Evolutionary conservation across 208 protist species (phyloP).

Genomic region (Leishmania martiniquensis): DNA sequence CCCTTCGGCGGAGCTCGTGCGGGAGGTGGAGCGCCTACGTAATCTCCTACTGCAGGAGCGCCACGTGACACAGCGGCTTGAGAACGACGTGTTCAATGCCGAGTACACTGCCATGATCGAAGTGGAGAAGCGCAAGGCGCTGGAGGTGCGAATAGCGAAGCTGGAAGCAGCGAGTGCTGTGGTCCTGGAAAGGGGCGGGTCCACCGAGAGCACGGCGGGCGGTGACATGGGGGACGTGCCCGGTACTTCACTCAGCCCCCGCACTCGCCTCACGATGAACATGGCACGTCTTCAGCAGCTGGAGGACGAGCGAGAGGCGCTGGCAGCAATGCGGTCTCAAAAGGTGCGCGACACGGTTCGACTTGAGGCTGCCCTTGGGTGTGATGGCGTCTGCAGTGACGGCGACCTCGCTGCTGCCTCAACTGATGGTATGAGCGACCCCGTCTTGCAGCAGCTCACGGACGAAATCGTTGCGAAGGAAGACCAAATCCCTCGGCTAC

Average conservation of each 20-base stretch:
- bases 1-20: not conserved
- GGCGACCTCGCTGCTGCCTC: not conserved
- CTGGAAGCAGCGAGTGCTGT: conserved; percentile 29
- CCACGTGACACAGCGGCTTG: conserved; percentile 56
- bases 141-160: conserved; percentile 52
- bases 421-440: not conserved
- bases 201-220: not conserved
- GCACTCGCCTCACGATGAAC: conserved; percentile 10
- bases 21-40: conserved; percentile 26
- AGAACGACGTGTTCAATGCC: conserved; percentile 85
- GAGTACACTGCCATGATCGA: conserved; percentile 87
- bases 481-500: conserved; percentile 30
- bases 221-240: conserved; percentile 1
- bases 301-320: conserved; percentile 36
- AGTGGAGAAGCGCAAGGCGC: conserved; percentile 68
- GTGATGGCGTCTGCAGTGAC: not conserved
- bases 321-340: conserved; percentile 28
- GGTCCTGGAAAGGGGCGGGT: not conserved
- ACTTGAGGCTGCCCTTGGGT: conserved; percentile 10
- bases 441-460: conserved; percentile 21
- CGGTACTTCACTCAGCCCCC: not conserved
- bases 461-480: conserved; percentile 33
- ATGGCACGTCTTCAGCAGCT: conserved; percentile 26
- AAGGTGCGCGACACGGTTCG: conserved; percentile 23
- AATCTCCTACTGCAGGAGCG: conserved; percentile 51